phyloP scores from a whole-genome alignment of 2,329 filamentous ascomycete species.

The Penicillium brasilianum region DNA sequence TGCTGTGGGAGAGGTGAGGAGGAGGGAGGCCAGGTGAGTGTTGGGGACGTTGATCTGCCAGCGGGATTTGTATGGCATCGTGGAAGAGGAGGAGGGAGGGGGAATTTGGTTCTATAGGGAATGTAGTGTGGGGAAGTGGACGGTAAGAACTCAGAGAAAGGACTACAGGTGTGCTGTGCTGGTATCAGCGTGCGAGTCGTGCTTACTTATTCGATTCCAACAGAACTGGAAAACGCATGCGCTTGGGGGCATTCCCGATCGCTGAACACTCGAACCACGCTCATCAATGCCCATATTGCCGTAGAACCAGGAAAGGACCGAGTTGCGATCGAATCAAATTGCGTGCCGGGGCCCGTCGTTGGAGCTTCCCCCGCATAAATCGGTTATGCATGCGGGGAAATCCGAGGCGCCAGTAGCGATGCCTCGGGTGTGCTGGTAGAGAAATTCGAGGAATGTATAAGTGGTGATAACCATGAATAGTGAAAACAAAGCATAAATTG shows the following conservation, averaged over 20 bases:
- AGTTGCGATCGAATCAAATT: conserved; percentile 12
- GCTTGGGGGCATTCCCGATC: background rate
- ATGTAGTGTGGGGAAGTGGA: background rate
- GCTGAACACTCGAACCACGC: background rate
- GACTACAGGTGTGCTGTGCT: background rate
- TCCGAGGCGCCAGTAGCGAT: conserved; percentile 9
- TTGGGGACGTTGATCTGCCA: conserved; percentile 55
- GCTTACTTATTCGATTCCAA: background rate
- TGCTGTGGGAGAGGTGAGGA: conserved; percentile 58
- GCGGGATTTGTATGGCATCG: conserved; percentile 60
- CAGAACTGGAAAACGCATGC: background rate
- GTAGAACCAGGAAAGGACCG: background rate
- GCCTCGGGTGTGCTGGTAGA: conserved; percentile 6
- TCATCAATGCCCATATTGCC: conserved; percentile 2
- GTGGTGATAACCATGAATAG: background rate
- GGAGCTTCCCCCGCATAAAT: conserved; percentile 21
- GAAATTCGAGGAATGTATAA: background rate
- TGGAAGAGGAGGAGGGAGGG: background rate
- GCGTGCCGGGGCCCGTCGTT: conserved; percentile 18
- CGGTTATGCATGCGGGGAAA: conserved; percentile 29
- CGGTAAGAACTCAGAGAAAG: background rate
- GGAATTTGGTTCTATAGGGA: background rate
- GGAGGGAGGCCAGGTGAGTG: conserved; percentile 46
- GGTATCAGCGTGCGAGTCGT: background rate
- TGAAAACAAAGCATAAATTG: background rate